Base-by-base conservation (phyloP, 2,329 filamentous ascomycete genomes). In the Sporothrix dimorphospora region DNA sequence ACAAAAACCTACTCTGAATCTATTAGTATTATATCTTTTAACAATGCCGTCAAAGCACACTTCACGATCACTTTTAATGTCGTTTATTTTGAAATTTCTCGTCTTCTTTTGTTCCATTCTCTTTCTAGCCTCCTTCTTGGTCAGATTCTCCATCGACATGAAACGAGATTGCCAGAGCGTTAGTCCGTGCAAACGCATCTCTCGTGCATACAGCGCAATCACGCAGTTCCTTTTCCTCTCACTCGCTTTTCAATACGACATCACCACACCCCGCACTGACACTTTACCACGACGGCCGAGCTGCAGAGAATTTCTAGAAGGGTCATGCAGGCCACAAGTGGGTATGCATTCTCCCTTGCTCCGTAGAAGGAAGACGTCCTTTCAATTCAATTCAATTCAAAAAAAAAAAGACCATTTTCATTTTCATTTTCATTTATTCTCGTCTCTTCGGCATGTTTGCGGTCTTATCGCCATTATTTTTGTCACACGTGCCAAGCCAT, bases 251-350 rank as follows among this genome's bases (percentile, higher is more conserved):
- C 19, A 55, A 69, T 42, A 69, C 34, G 16, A 69, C 49, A 11
- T 42, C 51, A 12, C 38, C 34, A 21, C 14, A 14, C 21, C 14
- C 24, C 67, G 38, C 67, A 55, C 66, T 69, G 49, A 69, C 49
- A 42, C 30, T 42, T 40, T n/a, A 24, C 47, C 34, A 14, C n/a
- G 27, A 30, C 65, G 30, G 30, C 34, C 47, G 34, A 40, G 49
- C 47, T 69, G 67, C 51, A 59, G 34, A 59, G 51, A 69, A 47
- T 47, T 47, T 45, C 53, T 70, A 57, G 53, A 70, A 70, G 27
- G 63, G 42, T 49, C 42, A 66, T 66, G 63, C 63, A 66, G 45
- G 42, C 24, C 14, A 42, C 6, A 30, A n/a, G 27, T 40, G 65
- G 42, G 21, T 42, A 24, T 42, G n/a, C n/a, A n/a, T n/a, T n/a